These are phyloP conservation scores for Candida ascalaphidarum DNA, from an alignment of 805 yeast species.

Conservation along the genomic window DNA sequence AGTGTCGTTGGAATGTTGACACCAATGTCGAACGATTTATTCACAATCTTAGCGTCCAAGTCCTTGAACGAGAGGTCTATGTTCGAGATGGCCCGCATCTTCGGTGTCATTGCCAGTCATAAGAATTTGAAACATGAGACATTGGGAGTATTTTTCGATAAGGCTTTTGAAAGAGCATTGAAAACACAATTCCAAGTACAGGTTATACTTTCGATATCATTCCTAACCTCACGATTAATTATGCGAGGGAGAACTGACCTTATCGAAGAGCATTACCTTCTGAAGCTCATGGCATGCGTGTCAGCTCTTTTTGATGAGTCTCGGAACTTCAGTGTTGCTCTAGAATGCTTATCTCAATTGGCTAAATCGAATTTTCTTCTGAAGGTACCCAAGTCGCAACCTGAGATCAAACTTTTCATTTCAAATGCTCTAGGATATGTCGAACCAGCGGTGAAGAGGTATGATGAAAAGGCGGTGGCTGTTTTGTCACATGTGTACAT, in stretches of 20 bases:
- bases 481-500: slow-evolving; percentile 43
- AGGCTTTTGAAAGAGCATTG: no score
- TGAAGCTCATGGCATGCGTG: slow-evolving; percentile 4
- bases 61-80: slow-evolving; percentile 13
- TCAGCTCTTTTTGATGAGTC: slow-evolving; percentile 6
- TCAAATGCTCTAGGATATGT: slow-evolving; percentile 13
- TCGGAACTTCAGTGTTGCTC: slow-evolving; percentile 14
- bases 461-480: slow-evolving; percentile 51
- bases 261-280: no score
- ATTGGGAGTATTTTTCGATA: slow-evolving; percentile 2
- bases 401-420: no score
- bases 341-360: slow-evolving; percentile 36
- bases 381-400: no score
- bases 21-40: slow-evolving; percentile 10
- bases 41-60: slow-evolving; percentile 13
- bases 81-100: slow-evolving; percentile 29
- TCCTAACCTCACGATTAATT: no score
- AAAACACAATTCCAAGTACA: no score
- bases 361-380: slow-evolving; percentile 37
- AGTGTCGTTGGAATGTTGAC: slow-evolving; percentile 13
- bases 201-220: no score
- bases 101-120: slow-evolving; percentile 45
- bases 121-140: slow-evolving; percentile 9
- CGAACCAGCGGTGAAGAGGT: slow-evolving; percentile 38
- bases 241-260: no score